Evolutionary conservation across 495 filamentous ascomycete genomes (phyloP).

Genomic region (Neurospora tetrasperma): DNA sequence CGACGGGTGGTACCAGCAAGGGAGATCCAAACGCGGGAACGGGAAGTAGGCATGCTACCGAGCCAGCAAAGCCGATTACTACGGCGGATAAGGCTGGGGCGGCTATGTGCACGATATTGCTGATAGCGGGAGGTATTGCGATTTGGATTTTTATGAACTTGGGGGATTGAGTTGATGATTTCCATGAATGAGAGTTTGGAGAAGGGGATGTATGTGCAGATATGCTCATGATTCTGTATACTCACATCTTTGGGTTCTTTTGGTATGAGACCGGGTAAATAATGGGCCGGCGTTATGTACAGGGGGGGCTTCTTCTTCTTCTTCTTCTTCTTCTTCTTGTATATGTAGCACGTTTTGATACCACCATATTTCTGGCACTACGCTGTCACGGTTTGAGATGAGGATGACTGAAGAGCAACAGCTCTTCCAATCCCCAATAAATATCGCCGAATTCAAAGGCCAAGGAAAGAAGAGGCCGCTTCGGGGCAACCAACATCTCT

Average conservation of each 20-base stretch:
- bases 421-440: too few species aligned
- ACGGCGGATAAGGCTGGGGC: slow-evolving; percentile 19
- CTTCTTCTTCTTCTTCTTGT: neutral
- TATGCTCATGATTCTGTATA: neutral
- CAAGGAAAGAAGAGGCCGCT: too few species aligned
- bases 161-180: slow-evolving; percentile 12
- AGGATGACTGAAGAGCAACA: neutral
- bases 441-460: too few species aligned
- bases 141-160: slow-evolving; percentile 22
- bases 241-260: neutral
- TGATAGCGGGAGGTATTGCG: slow-evolving; percentile 12
- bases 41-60: neutral
- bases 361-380: neutral
- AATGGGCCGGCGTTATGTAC: neutral
- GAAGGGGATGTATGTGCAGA: neutral
- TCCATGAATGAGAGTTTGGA: neutral
- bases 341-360: neutral
- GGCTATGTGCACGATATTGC: slow-evolving; percentile 19
- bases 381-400: neutral
- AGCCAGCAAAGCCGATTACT: slow-evolving; percentile 14
- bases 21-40: slow-evolving; percentile 15
- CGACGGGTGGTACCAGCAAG: slow-evolving; percentile 17
- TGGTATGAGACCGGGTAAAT: neutral
- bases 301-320: too few species aligned
- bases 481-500: too few species aligned